Percentiles rank a stretch among this genome's conserved stretches.
These are phyloP conservation scores for Spathaspora arborariae DNA, from an alignment of 805 yeast species.

Conservation along the genomic window DNA sequence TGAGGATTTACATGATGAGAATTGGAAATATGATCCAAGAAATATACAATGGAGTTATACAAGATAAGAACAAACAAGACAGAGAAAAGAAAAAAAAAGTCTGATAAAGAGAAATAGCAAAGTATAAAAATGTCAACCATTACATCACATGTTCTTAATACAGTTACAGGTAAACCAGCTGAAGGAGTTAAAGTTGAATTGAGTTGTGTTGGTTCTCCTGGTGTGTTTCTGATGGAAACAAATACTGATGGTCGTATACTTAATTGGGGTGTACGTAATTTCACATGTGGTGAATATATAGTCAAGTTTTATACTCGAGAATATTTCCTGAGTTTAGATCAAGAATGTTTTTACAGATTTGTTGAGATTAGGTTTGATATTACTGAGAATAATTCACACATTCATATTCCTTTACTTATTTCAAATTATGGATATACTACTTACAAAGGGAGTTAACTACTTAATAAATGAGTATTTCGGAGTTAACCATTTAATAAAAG, in stretches of 20 bases:
- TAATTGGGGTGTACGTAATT: conserved; percentile 49
- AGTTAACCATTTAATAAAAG: conserved; percentile 46
- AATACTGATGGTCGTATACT: conserved; percentile 81
- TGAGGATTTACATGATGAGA: conserved; percentile 12
- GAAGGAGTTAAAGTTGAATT: conserved; percentile 65
- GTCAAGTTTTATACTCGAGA: conserved; percentile 73
- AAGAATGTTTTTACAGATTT: conserved; percentile 75
- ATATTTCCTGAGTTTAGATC: conserved; percentile 44
- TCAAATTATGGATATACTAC: conserved; percentile 88
- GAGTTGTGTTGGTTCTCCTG: conserved; percentile 30
- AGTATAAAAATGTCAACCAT: conserved; percentile 42
- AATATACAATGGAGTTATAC: conserved; percentile 14
- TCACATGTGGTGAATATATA: conserved; percentile 61
- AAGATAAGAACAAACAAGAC: neutral
- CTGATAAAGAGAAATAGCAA: neutral
- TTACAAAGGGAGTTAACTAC: conserved; percentile 79
- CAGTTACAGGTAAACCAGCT: conserved; percentile 83
- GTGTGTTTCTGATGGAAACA: conserved; percentile 49
- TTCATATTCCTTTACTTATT: conserved; percentile 82
- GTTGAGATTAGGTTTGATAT: conserved; percentile 78
- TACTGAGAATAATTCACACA: conserved; percentile 66
- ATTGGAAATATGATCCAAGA: conserved; percentile 22
- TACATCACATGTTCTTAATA: conserved; percentile 88
- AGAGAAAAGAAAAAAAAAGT: neutral
- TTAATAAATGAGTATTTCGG: no score